Conservation (phyloP, 1,139 yeast genomes). For the Diutina ranongensis region DNA sequence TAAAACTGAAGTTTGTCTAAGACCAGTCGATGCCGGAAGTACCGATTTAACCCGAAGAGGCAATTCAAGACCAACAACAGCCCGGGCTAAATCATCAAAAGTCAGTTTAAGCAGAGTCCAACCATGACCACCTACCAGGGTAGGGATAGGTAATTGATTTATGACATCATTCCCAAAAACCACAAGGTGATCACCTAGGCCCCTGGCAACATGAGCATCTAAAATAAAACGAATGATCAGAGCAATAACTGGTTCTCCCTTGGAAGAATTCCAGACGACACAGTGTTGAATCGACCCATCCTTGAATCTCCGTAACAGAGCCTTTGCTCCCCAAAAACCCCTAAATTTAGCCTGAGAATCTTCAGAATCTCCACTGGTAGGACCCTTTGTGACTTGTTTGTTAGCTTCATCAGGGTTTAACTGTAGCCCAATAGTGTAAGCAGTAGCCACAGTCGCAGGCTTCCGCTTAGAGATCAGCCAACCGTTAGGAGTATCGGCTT, state of each 20-base stretch:
- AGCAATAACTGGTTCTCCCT: constrained; percentile 48
- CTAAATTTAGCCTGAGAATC: constrained; percentile 56
- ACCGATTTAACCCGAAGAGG: constrained; percentile 68
- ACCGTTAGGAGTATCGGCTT: constrained; percentile 14
- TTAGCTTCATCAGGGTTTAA: constrained; percentile 71
- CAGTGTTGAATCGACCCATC: constrained; percentile 86
- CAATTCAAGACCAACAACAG: constrained; percentile 40
- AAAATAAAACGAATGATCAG: constrained; percentile 55
- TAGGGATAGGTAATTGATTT: not conserved
- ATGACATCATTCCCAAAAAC: not conserved
- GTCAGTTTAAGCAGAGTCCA: constrained; percentile 39
- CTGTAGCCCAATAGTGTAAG: constrained; percentile 28
- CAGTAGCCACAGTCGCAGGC: constrained; percentile 23
- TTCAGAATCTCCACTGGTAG: constrained; percentile 43
- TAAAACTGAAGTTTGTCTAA: constrained; percentile 62
- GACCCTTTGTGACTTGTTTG: constrained; percentile 78
- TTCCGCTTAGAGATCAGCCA: constrained; percentile 49
- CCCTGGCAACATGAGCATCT: constrained; percentile 19
- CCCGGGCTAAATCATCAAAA: constrained; percentile 54
- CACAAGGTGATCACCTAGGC: not conserved
- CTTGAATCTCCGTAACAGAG: constrained; percentile 80
- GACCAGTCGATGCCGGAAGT: constrained; percentile 58
- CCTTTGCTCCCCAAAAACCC: constrained; percentile 79
- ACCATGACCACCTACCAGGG: not conserved
- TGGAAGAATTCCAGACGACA: constrained; percentile 68